These are phyloP conservation scores for Rhizopogon vesiculosus DNA, from an alignment of 768 basidiomycete genomes.

Conservation along the genomic window DNA sequence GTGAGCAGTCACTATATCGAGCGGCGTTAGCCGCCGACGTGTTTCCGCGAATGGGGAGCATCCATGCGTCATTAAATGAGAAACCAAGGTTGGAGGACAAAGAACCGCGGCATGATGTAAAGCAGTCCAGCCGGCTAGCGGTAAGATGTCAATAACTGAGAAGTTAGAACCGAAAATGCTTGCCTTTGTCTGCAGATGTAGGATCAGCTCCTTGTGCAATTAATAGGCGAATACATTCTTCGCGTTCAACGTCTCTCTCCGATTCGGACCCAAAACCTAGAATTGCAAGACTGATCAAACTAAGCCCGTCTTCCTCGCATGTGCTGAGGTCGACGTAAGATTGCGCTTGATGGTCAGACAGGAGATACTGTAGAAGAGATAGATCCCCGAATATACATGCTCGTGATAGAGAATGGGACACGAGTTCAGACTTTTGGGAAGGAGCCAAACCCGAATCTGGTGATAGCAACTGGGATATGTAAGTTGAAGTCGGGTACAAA, in stretches of 20 bases:
- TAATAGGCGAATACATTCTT: conserved; percentile 82
- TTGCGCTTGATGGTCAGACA: conserved; percentile 65
- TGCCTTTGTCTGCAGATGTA: conserved; percentile 56
- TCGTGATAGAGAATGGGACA: conserved; percentile 69
- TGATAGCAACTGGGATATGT: conserved; percentile 60
- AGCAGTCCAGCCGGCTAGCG: conserved; percentile 88
- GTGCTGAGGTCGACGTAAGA: conserved; percentile 59
- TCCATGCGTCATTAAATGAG: conserved; percentile 89
- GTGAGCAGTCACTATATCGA: conserved; percentile 88
- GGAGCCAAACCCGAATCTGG: conserved; percentile 64
- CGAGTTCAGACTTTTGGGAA: conserved; percentile 62
- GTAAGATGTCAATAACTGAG: conserved; percentile 2
- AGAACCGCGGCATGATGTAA: conserved; percentile 88
- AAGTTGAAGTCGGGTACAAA: conserved; percentile 62
- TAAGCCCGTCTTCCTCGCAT: conserved; percentile 84
- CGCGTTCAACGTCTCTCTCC: conserved; percentile 83
- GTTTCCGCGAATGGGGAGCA: conserved; percentile 80
- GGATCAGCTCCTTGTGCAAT: conserved; percentile 76
- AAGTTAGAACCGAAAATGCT: conserved; percentile 15
- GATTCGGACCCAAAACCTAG: conserved; percentile 80
- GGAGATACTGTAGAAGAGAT: conserved; percentile 63
- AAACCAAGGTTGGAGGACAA: conserved; percentile 86
- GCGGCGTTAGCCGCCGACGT: conserved; percentile 72
- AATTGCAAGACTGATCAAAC: conserved; percentile 71
- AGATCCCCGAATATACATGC: conserved; percentile 79